Conservation (phyloP, 352 stramenopile genomes). For the Peronosclerospora sorghi region DNA sequence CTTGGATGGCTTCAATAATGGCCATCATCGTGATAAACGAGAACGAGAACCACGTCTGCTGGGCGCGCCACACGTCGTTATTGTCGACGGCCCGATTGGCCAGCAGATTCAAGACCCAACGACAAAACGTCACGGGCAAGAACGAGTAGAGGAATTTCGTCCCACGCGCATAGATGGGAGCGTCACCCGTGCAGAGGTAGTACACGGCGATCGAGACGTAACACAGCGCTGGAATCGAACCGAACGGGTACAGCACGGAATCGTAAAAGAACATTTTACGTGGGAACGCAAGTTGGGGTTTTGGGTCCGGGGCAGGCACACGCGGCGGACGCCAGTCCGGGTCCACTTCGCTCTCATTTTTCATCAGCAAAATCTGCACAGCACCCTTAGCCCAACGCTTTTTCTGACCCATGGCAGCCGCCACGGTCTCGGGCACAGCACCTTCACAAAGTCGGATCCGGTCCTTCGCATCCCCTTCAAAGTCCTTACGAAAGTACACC, state of each 20-base stretch:
- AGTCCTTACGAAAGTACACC: slow-evolving; percentile 86
- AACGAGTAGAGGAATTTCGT: slow-evolving; percentile 80
- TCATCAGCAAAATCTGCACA: slow-evolving; percentile 84
- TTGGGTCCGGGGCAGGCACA: slow-evolving; percentile 71
- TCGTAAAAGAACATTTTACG: slow-evolving; percentile 88
- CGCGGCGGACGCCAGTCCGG: slow-evolving; percentile 77
- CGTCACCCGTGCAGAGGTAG: slow-evolving; percentile 78
- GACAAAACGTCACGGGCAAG: slow-evolving; percentile 69
- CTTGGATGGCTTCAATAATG: slow-evolving; percentile 73
- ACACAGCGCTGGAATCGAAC: slow-evolving; percentile 74
- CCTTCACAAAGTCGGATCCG: slow-evolving; percentile 81
- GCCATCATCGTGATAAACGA: slow-evolving; percentile 82
- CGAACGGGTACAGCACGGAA: slow-evolving; percentile 83
- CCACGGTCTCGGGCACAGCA: slow-evolving; percentile 72
- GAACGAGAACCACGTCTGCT: slow-evolving; percentile 88
- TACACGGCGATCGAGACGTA: slow-evolving; percentile 80
- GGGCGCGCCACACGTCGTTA: slow-evolving; percentile 82
- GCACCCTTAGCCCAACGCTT: slow-evolving; percentile 86
- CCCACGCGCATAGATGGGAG: slow-evolving; percentile 77
- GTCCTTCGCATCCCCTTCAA: slow-evolving; percentile 77
- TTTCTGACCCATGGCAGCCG: slow-evolving; percentile 72
- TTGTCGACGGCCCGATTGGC: slow-evolving; percentile 82
- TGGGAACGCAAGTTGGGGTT: slow-evolving; percentile 67
- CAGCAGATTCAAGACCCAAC: slow-evolving; percentile 76
- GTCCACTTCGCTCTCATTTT: slow-evolving; percentile 83